Conservation (phyloP, 2,329 filamentous ascomycete genomes). For the Penicillium vulpinum region DNA sequence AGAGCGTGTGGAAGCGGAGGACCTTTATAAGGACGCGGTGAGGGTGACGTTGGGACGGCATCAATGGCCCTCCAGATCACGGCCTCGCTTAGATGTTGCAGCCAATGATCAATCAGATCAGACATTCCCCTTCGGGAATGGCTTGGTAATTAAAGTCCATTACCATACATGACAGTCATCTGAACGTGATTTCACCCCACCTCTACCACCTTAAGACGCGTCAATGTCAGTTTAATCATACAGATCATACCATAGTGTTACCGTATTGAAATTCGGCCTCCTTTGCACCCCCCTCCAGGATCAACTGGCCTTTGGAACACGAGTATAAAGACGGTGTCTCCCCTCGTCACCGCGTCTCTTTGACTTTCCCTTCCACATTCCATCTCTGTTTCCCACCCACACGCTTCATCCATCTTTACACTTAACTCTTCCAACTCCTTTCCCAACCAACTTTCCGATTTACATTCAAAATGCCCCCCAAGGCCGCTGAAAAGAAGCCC, state of each 20-base stretch:
- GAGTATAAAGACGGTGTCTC: slow-evolving; percentile 49
- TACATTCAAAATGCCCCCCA: slow-evolving; percentile 83
- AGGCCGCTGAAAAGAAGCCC: slow-evolving; percentile 98
- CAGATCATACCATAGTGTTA: slow-evolving; percentile 45
- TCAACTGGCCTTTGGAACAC: slow-evolving; percentile 44
- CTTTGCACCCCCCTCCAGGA: slow-evolving; percentile 44
- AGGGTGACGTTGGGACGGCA: slow-evolving; percentile 45
- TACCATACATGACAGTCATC: slow-evolving; percentile 23
- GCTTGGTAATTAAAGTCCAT: slow-evolving; percentile 23
- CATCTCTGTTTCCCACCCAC: slow-evolving; percentile 30
- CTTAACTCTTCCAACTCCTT: slow-evolving; percentile 21
- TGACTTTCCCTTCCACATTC: slow-evolving; percentile 37
- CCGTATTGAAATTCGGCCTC: slow-evolving; percentile 50
- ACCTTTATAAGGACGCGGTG: slow-evolving; percentile 47
- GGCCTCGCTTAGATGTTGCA: slow-evolving; percentile 43
- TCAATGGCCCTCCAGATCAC: slow-evolving; percentile 49
- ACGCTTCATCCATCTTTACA: slow-evolving; percentile 38
- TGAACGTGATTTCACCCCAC: slow-evolving; percentile 21
- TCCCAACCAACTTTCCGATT: slow-evolving; percentile 25
- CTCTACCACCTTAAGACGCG: slow-evolving; percentile 21
- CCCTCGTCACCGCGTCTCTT: slow-evolving; percentile 44
- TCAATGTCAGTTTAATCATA: slow-evolving; percentile 42
- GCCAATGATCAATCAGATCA: slow-evolving; percentile 46
- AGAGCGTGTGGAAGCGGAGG: slow-evolving; percentile 36
- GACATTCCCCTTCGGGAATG: slow-evolving; percentile 30